Evolutionary conservation across 2,329 filamentous ascomycete species (phyloP), one percentile per base, ranked within the genome.

Genomic region (Alternaria ethzedia): DNA sequence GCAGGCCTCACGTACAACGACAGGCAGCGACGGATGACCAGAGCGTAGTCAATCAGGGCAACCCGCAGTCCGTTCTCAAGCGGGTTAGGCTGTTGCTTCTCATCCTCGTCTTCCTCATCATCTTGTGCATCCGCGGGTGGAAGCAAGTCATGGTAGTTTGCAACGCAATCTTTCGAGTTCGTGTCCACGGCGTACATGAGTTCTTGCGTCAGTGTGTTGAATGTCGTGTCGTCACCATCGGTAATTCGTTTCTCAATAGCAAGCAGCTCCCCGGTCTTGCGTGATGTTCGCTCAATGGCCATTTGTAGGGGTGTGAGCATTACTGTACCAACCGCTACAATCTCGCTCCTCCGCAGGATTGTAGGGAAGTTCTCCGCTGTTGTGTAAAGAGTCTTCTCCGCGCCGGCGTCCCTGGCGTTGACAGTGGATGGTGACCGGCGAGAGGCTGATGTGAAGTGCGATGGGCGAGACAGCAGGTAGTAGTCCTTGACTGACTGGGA

Each of bases 321-420:
- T 17, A 93, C 79, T 52, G 90, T 89, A 17, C 90, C 87, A 1
- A 87, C 85, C 7, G 88, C 84, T 13, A 96, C 82, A 64, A 98
- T 91, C 81, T 97, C 94, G 71, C 93, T 97, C 59, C 94, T 88
- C 30, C 93, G 88, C 25, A 97, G 83, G 52, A 98, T 96, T 2
- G 94, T 97, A 1, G 95, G 96, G 82, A 98, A 98, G 1, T 90
- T 82, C 72, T 97, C 94, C 0, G 90, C 90, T 0, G 94, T 95
- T 0, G 89, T 91, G 78, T 93, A 97, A 1, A 97, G 81, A 0
- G 89, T 86, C 83, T 97, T 98, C 77, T 97, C 92, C 0, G 93
- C 89, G 66, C 86, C 91, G 71, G 96, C 92, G 57, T 92, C 90
- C 21, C 88, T 84, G 3, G 91, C 80, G 49, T 84, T 89, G 1